Evolutionary conservation across 257 asterid species (phyloP).

Genomic region (Orobanche coerulescens): DNA sequence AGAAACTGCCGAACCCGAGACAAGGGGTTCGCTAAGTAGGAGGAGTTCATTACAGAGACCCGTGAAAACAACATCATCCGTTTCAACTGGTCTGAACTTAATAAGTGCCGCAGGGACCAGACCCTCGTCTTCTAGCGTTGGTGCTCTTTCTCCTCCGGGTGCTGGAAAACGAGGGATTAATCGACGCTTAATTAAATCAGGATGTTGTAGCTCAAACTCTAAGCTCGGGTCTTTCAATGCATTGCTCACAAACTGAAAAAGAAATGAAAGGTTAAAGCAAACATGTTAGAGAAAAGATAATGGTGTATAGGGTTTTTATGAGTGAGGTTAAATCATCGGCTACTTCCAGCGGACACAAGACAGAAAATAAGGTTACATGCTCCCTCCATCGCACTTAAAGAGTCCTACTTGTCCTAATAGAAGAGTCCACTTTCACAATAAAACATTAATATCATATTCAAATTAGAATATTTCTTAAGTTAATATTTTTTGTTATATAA

Average conservation of each 20-base stretch:
- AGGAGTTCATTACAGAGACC: conserved; percentile 78
- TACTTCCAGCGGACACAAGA: neutral
- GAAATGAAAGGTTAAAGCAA: neutral
- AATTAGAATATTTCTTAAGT: no score
- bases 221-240: conserved; percentile 75
- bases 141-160: conserved; percentile 39
- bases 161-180: conserved; percentile 65
- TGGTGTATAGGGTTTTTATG: neutral
- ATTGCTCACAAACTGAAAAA: conserved; percentile 71
- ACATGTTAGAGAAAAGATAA: neutral
- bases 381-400: no score
- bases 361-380: no score
- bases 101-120: conserved; percentile 83
- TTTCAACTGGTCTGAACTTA: conserved; percentile 75
- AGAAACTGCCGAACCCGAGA: conserved; percentile 40
- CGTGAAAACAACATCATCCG: conserved; percentile 61
- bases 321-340: neutral
- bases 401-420: no score
- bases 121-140: conserved; percentile 78
- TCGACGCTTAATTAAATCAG: conserved; percentile 52
- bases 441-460: no score
- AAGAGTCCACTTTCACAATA: no score
- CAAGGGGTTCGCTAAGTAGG: conserved; percentile 63
- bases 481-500: no score
- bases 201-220: conserved; percentile 74